A percentile compares a stretch with the other conserved stretches of the same genome.
Evolutionary conservation across 2,329 filamentous ascomycete genomes (phyloP).

Genomic region (Sporothrix brunneoviolacea): DNA sequence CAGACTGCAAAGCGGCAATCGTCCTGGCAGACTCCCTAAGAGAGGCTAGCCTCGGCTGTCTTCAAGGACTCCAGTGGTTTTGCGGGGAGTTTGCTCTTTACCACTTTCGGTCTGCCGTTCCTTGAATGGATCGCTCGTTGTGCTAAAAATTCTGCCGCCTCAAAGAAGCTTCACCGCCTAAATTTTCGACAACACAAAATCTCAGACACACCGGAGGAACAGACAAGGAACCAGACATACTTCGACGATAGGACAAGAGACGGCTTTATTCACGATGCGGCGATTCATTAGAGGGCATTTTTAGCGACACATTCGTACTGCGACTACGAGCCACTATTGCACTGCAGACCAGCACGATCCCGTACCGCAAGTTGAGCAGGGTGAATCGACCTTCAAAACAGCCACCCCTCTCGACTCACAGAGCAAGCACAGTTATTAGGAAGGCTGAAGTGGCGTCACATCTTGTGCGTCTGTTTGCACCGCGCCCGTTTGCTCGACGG

Average conservation of each 20-base stretch:
- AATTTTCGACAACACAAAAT: slow-evolving; percentile 8
- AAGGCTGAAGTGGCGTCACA: slow-evolving; percentile 7
- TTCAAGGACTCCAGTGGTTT: neutral
- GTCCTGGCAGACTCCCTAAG: neutral
- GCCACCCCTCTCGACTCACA: neutral
- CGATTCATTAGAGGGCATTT: no score
- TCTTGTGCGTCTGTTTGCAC: slow-evolving; percentile 1
- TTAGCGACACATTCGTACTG: no score
- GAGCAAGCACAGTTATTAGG: neutral
- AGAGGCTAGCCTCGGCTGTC: slow-evolving; percentile 12
- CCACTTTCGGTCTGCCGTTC: slow-evolving; percentile 5
- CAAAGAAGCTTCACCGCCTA: slow-evolving; percentile 6
- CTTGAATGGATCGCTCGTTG: neutral
- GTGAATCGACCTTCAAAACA: no score
- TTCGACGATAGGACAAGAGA: no score
- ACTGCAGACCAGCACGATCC: no score
- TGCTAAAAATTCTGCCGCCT: slow-evolving; percentile 14
- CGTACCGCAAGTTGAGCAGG: no score
- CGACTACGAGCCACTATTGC: no score
- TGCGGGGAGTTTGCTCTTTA: neutral
- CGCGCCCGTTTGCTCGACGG: neutral
- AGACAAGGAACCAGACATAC: no score
- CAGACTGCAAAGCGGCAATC: no score
- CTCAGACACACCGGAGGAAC: no score
- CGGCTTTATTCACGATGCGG: no score